Base-by-base conservation (phyloP, 2,329 filamentous ascomycete species). In the Penicillium sp. region DNA sequence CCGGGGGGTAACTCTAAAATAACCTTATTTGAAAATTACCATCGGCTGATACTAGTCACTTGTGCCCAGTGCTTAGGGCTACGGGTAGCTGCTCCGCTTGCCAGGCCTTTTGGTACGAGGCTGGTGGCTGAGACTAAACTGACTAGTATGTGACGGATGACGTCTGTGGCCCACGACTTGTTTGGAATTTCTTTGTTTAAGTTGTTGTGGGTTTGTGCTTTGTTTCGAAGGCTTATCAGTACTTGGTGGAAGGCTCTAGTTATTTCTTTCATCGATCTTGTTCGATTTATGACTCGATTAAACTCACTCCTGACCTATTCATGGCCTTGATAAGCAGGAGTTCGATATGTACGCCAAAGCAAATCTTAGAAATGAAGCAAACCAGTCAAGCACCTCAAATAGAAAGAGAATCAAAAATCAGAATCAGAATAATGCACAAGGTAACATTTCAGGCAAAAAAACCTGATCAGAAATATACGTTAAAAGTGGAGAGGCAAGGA, bases 401-500 rank as follows among this genome's bases (percentile, higher is more conserved):
- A 16, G 9, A 26, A 35, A 10, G 27, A 35, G 21, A 52, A 44
- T 33, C 16, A 11, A n/a, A 13, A 46, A 53, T 26, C 29, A 46
- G 42, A 25, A 53, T 35, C 29, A 46, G 29, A 33, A 50, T 49
- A 58, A 54, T 54, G 51, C 51, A 61, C 59, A 63, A 49, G 51
- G 49, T 51, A 55, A 50, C 50, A 59, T 62, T 61, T 23, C 51
- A 53, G 55, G 46, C 21, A 21, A 47, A 49, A 54, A 5, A 50
- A 43, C 54, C 56, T 35, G 31, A 50, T 23, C 31, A 50, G 47
- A 52, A 63, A 62, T 64, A 50, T 67, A 67, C 63, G 64, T 62
- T 53, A 56, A 50, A 33, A 42, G 35, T 26, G 47, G 54, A 57
- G 16, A 56, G 27, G 39, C 44, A 49, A 51, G 31, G 27, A 48